Conservation (phyloP, 2,329 filamentous ascomycete genomes). For the Claviceps lovelessii region DNA sequence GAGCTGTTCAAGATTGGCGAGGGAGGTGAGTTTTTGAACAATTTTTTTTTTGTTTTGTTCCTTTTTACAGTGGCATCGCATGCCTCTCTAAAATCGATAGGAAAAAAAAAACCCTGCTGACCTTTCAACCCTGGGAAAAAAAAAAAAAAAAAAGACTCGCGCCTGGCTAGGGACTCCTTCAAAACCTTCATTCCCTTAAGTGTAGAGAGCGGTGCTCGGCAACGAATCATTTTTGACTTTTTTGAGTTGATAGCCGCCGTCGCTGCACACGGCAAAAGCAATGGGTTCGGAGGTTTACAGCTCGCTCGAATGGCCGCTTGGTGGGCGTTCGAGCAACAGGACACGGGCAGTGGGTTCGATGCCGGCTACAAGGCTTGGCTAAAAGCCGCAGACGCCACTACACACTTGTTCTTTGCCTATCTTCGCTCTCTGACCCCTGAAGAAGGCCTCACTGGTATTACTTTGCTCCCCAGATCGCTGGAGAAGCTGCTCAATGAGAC, state of each 20-base stretch:
- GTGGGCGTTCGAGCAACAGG: slow-evolving; percentile 93
- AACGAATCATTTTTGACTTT: slow-evolving; percentile 87
- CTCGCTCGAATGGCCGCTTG: slow-evolving; percentile 89
- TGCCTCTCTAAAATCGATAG: too few species aligned
- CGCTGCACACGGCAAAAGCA: slow-evolving; percentile 82
- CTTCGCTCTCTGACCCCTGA: slow-evolving; percentile 81
- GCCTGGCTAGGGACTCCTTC: slow-evolving; percentile 83
- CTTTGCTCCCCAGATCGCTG: slow-evolving; percentile 74
- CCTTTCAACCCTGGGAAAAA: too few species aligned
- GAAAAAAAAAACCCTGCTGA: too few species aligned
- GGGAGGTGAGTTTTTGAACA: slow-evolving; percentile 45
- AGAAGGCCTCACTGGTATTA: slow-evolving; percentile 61
- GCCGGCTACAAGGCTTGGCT: slow-evolving; percentile 85
- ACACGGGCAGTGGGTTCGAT: slow-evolving; percentile 83
- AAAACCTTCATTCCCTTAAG: slow-evolving; percentile 92
- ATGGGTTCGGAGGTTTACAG: slow-evolving; percentile 85
- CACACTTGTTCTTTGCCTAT: slow-evolving; percentile 96
- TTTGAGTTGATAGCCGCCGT: slow-evolving; percentile 87
- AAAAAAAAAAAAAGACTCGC: slow-evolving; percentile 51
- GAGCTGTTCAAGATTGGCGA: slow-evolving; percentile 93
- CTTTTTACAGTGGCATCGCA: too few species aligned
- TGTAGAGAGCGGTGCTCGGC: slow-evolving; percentile 71
- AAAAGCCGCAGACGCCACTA: slow-evolving; percentile 83
- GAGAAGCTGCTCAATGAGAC: slow-evolving; percentile 84
- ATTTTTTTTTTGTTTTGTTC: neutral